phyloP scores from a whole-genome alignment of 768 basidiomycete genomes.

The Pleurotus ostreatus region DNA sequence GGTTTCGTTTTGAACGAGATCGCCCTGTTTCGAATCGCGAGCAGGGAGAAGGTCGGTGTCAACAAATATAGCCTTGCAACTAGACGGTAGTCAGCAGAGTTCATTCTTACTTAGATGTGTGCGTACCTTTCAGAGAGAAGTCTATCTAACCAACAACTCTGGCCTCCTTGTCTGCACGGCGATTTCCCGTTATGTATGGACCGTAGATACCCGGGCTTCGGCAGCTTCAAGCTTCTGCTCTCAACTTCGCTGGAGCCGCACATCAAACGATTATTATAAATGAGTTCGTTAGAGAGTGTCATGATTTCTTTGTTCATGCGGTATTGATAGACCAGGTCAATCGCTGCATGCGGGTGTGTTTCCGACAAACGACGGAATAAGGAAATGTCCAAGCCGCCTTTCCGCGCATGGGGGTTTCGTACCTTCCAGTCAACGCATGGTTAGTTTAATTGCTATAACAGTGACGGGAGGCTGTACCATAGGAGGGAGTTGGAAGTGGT shows the following conservation, averaged over 20 bases:
- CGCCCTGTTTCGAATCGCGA: constrained; percentile 75
- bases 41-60: constrained; percentile 86
- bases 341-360: constrained; percentile 80
- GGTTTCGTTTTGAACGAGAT: constrained; percentile 83
- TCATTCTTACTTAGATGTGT: neutral
- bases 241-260: constrained; percentile 80
- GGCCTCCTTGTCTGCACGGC: constrained; percentile 25
- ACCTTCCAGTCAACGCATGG: constrained; percentile 45
- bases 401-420: constrained; percentile 71
- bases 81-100: constrained; percentile 23
- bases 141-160: constrained; percentile 66
- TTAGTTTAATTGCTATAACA: neutral
- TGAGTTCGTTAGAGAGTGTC: constrained; percentile 81
- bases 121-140: constrained; percentile 63
- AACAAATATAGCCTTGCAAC: constrained; percentile 88
- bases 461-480: constrained; percentile 47
- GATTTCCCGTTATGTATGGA: constrained; percentile 33
- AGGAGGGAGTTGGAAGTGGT: constrained; percentile 96
- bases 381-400: constrained; percentile 84
- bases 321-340: constrained; percentile 86
- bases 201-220: constrained; percentile 38
- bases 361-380: constrained; percentile 88
- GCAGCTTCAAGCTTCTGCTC: constrained; percentile 50
- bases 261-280: constrained; percentile 72
- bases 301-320: constrained; percentile 98